phyloP scores from a whole-genome alignment of 805 yeast species.

The Pichia exigua region DNA sequence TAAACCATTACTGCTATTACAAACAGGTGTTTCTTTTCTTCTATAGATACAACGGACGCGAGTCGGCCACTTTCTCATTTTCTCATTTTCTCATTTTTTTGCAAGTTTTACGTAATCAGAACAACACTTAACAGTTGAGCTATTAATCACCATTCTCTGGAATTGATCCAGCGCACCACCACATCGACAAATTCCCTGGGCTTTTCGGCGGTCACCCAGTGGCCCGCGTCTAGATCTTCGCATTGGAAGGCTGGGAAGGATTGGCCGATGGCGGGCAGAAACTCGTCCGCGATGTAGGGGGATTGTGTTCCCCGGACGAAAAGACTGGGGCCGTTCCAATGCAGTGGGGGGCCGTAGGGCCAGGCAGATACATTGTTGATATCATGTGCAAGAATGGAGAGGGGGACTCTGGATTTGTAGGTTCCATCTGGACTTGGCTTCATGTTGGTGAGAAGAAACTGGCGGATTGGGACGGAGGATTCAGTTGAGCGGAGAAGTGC shows the following conservation, averaged over 20 bases:
- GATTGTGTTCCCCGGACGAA: constrained; percentile 77
- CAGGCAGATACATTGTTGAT: constrained; percentile 66
- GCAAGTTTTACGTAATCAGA: no score
- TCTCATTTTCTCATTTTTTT: no score
- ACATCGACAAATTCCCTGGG: constrained; percentile 65
- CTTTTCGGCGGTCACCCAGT: constrained; percentile 87
- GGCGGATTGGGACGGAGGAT: constrained; percentile 44
- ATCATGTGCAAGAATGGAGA: constrained; percentile 57
- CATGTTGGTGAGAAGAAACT: constrained; percentile 69
- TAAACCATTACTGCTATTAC: no score
- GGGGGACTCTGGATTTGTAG: constrained; percentile 54
- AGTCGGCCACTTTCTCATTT: neutral
- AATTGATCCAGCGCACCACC: constrained; percentile 29
- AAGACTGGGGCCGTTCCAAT: constrained; percentile 66
- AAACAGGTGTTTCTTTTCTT: neutral
- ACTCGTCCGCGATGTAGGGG: constrained; percentile 75
- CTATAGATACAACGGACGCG: neutral
- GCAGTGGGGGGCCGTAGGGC: constrained; percentile 40
- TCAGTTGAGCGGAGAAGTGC: neutral
- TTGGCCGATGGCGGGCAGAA: constrained; percentile 59
- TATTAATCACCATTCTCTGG: neutral
- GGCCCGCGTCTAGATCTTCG: constrained; percentile 76
- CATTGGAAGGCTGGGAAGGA: constrained; percentile 75
- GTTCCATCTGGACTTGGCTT: constrained; percentile 33
- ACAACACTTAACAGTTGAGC: no score